Conservation (phyloP, 1,139 yeast genomes). For the Diutina neorugosa region DNA sequence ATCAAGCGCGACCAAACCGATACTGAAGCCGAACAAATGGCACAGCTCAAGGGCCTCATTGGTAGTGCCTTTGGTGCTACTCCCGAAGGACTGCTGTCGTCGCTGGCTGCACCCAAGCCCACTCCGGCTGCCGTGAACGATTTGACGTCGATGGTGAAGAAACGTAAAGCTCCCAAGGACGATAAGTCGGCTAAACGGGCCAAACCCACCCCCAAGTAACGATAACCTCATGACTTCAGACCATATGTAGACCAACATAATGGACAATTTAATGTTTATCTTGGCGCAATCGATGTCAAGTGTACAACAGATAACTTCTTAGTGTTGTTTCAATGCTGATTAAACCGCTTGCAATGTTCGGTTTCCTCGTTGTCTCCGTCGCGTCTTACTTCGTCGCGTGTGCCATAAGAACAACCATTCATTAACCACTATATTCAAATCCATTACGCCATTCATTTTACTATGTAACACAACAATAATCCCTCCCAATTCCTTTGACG, state of each 20-base stretch:
- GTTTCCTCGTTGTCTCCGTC: no score
- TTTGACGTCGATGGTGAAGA: slow-evolving; percentile 42
- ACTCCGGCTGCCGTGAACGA: slow-evolving; percentile 34
- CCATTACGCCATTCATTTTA: no score
- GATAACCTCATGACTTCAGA: background rate
- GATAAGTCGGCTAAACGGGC: background rate
- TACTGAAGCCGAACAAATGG: slow-evolving; percentile 41
- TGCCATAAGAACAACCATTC: no score
- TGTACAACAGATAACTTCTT: no score
- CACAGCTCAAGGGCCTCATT: slow-evolving; percentile 48
- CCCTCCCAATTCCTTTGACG: no score
- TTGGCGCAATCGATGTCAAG: no score
- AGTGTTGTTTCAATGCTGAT: no score
- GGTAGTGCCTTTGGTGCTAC: slow-evolving; percentile 29
- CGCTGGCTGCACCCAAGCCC: slow-evolving; percentile 4
- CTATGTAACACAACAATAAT: no score
- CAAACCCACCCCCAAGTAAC: background rate
- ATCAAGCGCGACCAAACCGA: slow-evolving; percentile 40
- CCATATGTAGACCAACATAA: background rate
- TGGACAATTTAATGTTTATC: no score
- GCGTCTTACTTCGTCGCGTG: no score
- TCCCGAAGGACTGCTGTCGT: background rate
- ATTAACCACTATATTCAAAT: no score
- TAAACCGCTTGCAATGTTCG: no score
- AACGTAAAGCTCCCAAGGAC: slow-evolving; percentile 21